A percentile compares a stretch with the other conserved stretches of the same genome.
These are phyloP conservation scores for Leccinum longicurvipes DNA, from an alignment of 768 basidiomycete genomes.

Conservation along the genomic window DNA sequence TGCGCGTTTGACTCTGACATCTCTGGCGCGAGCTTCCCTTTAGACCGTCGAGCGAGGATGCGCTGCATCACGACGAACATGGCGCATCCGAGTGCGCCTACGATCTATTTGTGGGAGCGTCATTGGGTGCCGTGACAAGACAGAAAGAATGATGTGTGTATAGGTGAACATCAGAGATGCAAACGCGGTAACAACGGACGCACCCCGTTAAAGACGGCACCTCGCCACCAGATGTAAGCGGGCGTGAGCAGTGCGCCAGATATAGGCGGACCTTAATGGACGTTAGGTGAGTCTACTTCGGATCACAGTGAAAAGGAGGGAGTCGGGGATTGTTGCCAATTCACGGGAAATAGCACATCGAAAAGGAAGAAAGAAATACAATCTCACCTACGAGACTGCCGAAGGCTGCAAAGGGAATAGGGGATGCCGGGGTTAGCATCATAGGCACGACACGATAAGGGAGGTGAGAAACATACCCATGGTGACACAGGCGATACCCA, in stretches of 20 bases:
- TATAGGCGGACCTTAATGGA: conserved; percentile 46
- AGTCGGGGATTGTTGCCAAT: neutral
- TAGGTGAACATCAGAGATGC: neutral
- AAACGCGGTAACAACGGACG: conserved; percentile 1
- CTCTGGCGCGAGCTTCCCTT: neutral
- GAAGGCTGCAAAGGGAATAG: conserved; percentile 12
- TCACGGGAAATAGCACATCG: neutral
- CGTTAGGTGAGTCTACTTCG: neutral
- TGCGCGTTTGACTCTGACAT: neutral
- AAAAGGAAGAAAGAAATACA: neutral
- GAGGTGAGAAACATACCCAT: conserved; percentile 33
- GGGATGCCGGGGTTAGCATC: neutral
- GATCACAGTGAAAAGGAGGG: neutral
- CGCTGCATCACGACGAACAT: conserved; percentile 28
- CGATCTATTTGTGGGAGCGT: conserved; percentile 14
- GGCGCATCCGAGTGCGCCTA: conserved; percentile 20
- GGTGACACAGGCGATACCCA: conserved; percentile 49
- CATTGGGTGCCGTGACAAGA: neutral
- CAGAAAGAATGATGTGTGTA: neutral
- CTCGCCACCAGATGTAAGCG: conserved; percentile 56
- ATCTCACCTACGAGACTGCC: conserved; percentile 24
- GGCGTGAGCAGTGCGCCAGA: conserved; percentile 53
- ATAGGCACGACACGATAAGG: neutral
- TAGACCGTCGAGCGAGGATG: conserved; percentile 16
- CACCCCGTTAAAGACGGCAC: conserved; percentile 51